Evolutionary conservation across 2,329 filamentous ascomycete genomes (phyloP).

Genomic region (Colletotrichum somersetense): DNA sequence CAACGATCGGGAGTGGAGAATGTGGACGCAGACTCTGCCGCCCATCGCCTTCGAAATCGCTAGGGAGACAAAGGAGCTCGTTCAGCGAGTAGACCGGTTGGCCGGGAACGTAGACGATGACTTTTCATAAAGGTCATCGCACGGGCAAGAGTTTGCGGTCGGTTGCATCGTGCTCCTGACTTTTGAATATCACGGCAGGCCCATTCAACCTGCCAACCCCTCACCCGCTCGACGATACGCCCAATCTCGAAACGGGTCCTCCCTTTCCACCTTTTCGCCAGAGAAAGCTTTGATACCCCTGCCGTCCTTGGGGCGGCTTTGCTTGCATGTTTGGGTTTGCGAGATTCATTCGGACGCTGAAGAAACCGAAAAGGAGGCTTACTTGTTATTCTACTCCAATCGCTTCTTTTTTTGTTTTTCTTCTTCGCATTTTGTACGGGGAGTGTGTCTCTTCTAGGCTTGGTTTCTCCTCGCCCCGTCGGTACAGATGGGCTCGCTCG

Average conservation of each 20-base stretch:
- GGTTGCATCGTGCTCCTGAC: not conserved
- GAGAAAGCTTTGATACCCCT: constrained; percentile 42
- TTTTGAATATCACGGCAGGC: not conserved
- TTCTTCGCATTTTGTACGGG: not conserved
- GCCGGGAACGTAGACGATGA: constrained; percentile 53
- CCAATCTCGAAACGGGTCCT: constrained; percentile 27
- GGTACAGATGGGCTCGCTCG: constrained; percentile 23
- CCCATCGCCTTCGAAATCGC: constrained; percentile 91
- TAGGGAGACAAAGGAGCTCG: constrained; percentile 81
- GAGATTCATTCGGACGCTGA: constrained; percentile 27
- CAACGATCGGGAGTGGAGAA: constrained; percentile 68
- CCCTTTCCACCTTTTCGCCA: constrained; percentile 21
- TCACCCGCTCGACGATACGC: constrained; percentile 13
- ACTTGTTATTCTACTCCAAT: not conserved
- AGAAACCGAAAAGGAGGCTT: constrained; percentile 11
- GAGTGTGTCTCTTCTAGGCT: not conserved
- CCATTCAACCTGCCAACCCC: not conserved
- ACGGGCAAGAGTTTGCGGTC: not conserved
- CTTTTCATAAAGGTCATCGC: constrained; percentile 56
- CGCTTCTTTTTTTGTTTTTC: not conserved
- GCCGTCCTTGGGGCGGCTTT: constrained; percentile 40
- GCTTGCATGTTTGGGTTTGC: constrained; percentile 36
- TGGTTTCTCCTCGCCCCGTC: not conserved
- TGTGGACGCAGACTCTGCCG: constrained; percentile 78
- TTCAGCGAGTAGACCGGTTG: constrained; percentile 57